Percentiles rank a stretch among this genome's conserved stretches.
Conservation (phyloP, 169 alveolate genomes). For the Cryptosporidium sp. region DNA sequence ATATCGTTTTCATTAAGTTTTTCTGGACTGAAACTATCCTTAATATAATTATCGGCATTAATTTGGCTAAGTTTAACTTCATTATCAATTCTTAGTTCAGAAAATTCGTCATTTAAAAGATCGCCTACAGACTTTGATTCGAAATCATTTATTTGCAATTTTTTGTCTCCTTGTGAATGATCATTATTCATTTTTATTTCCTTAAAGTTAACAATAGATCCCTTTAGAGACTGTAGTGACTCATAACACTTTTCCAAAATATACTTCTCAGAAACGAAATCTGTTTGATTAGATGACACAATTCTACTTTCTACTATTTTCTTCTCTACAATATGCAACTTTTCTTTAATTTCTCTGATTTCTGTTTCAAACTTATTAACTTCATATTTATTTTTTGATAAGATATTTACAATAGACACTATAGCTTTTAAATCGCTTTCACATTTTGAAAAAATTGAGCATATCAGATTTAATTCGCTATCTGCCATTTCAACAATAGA, state of each 20-base stretch:
- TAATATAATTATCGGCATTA: neutral
- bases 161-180: neutral
- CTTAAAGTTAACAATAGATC: neutral
- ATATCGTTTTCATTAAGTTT: neutral
- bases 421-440: constrained; percentile 7
- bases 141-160: neutral
- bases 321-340: neutral
- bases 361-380: neutral
- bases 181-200: neutral
- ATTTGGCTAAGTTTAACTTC: constrained; percentile 3
- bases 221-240: constrained; percentile 2
- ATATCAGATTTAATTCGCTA: constrained; percentile 8
- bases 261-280: neutral
- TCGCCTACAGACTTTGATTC: neutral
- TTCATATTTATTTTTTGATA: constrained; percentile 2
- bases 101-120: constrained; percentile 17
- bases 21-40: neutral
- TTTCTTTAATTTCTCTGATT: constrained; percentile 24
- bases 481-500: constrained; percentile 5
- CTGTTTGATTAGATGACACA: neutral
- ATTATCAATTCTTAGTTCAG: neutral
- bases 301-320: neutral
- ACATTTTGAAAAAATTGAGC: constrained; percentile 12
- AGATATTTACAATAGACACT: neutral
- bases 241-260: constrained; percentile 5